Evolutionary conservation across 164 flowering plant species (phyloP).

Genomic region (Liriodendron chinense): DNA sequence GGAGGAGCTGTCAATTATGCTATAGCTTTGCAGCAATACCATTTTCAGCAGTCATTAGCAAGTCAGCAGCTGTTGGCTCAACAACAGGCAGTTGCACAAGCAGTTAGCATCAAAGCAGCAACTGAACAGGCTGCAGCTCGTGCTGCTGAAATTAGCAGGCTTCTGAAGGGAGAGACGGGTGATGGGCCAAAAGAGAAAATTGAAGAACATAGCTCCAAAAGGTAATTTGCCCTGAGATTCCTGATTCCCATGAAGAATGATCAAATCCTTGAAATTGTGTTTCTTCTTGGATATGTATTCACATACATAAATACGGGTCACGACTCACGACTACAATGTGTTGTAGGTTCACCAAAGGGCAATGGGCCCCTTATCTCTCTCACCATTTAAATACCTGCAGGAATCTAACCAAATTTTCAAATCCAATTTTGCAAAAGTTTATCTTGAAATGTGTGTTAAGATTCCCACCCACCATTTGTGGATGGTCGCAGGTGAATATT

Average conservation of each 20-base stretch:
- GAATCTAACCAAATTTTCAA: no score
- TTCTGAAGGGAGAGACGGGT: slow-evolving; percentile 15
- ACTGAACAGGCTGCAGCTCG: slow-evolving; percentile 23
- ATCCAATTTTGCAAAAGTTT: no score
- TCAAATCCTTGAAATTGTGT: not conserved
- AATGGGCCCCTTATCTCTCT: not conserved
- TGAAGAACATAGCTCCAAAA: slow-evolving; percentile 5
- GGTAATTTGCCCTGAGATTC: slow-evolving; percentile 1
- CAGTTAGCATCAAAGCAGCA: slow-evolving; percentile 23
- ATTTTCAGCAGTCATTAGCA: slow-evolving; percentile 22
- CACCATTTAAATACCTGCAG: not conserved
- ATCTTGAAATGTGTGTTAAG: no score
- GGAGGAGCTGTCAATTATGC: slow-evolving; percentile 12
- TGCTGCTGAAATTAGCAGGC: slow-evolving; percentile 26
- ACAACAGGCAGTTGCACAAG: slow-evolving; percentile 25
- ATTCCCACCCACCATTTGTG: no score
- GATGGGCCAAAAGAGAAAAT: slow-evolving; percentile 7
- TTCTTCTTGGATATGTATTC: not conserved
- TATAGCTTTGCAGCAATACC: slow-evolving; percentile 27
- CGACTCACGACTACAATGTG: not conserved
- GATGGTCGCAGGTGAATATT: no score
- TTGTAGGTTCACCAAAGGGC: not conserved
- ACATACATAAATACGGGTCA: not conserved
- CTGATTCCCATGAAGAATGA: not conserved
- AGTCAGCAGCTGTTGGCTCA: slow-evolving; percentile 17